These are phyloP conservation scores for Epichloe scottii DNA, from an alignment of 2,329 filamentous ascomycete species.

Conservation along the genomic window DNA sequence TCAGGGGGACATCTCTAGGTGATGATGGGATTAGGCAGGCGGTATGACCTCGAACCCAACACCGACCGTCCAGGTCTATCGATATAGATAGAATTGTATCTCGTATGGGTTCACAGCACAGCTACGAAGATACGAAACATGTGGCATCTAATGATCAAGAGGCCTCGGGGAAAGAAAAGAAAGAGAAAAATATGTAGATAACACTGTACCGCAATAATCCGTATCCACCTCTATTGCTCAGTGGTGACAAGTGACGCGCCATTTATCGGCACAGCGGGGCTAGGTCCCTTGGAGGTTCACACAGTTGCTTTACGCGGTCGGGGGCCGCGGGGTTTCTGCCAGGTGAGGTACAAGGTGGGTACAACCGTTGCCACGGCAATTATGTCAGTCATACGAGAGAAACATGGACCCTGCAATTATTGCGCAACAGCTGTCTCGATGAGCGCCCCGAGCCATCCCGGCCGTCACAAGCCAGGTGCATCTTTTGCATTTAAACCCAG, in stretches of 20 bases:
- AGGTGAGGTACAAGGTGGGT: not conserved
- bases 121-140: too few species aligned
- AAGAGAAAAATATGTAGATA: not conserved
- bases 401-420: conserved; percentile 6
- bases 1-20: too few species aligned
- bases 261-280: not conserved
- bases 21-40: too few species aligned
- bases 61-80: too few species aligned
- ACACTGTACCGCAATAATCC: not conserved
- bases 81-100: too few species aligned
- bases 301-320: not conserved
- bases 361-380: conserved; percentile 18
- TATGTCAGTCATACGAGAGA: conserved; percentile 12
- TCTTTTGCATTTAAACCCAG: conserved; percentile 19
- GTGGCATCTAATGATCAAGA: too few species aligned
- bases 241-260: not conserved
- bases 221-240: too few species aligned
- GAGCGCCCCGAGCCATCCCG: conserved; percentile 8
- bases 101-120: too few species aligned
- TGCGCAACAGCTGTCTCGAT: conserved; percentile 7
- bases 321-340: not conserved
- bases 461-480: conserved; percentile 17
- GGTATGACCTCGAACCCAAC: too few species aligned
- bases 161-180: too few species aligned
- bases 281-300: not conserved